Percentiles rank a stretch among this genome's conserved stretches.
These are phyloP conservation scores for Starmerella apicola DNA, from an alignment of 805 yeast genomes.

Conservation along the genomic window DNA sequence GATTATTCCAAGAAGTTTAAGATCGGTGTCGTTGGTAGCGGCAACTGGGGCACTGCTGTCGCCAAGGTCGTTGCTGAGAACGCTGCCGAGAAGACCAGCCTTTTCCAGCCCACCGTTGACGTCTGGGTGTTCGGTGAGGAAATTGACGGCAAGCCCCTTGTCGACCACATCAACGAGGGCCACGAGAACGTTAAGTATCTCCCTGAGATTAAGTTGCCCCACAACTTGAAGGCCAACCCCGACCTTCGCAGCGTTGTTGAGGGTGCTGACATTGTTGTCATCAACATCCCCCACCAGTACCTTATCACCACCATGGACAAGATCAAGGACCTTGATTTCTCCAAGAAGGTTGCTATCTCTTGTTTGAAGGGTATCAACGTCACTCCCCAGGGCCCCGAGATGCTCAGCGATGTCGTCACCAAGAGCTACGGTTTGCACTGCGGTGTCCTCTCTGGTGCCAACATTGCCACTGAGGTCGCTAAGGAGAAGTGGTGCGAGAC, in stretches of 20 bases:
- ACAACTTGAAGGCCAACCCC: slow-evolving; percentile 80
- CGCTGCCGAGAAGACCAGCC: slow-evolving; percentile 52
- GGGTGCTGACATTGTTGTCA: slow-evolving; percentile 75
- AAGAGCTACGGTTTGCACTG: slow-evolving; percentile 76
- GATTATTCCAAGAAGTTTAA: slow-evolving; percentile 30
- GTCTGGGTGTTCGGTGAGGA: slow-evolving; percentile 97
- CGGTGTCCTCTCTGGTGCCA: slow-evolving; percentile 96
- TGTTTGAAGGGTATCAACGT: slow-evolving; percentile 95
- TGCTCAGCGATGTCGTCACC: slow-evolving; percentile 67
- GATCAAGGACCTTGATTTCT: slow-evolving; percentile 61
- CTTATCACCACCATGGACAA: slow-evolving; percentile 63
- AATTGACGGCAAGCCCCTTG: slow-evolving; percentile 59
- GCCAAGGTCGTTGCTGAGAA: slow-evolving; percentile 93
- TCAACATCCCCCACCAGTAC: slow-evolving; percentile 97
- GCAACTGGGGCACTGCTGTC: slow-evolving; percentile 97
- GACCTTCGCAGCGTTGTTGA: slow-evolving; percentile 61
- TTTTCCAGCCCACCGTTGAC: slow-evolving; percentile 62
- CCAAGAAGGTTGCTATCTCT: slow-evolving; percentile 73
- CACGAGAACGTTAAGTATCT: slow-evolving; percentile 93
- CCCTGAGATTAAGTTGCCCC: slow-evolving; percentile 78
- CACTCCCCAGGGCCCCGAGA: slow-evolving; percentile 67
- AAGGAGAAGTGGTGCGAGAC: slow-evolving; percentile 94
- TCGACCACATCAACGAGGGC: slow-evolving; percentile 76
- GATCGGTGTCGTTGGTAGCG: slow-evolving; percentile 81
- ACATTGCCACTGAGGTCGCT: slow-evolving; percentile 95